Base-by-base conservation (phyloP, 345 rosid species). In the Cardamine occulta region DNA sequence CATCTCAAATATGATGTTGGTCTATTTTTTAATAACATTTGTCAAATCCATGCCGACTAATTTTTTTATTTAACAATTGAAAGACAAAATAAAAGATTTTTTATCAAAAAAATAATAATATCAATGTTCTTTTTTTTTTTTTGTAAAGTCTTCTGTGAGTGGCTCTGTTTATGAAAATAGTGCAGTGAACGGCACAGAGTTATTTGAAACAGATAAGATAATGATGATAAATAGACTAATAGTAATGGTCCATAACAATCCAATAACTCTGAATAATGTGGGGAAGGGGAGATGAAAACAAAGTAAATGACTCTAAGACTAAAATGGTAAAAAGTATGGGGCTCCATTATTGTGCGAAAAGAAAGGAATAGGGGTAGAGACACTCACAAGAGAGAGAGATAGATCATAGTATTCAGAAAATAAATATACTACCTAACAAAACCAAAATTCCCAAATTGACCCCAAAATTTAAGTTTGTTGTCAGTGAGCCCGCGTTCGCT, bases 231-330 rank as follows among this genome's bases (percentile, higher is more conserved):
- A 37, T 10, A 37, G 42, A 37, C 28, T 32, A 15, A 14, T 17
- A 28, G 44, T 45, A 54, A 32, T 55, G 75, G 71, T 70, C 75
- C 75, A 76, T 63, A 70, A 70, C 71, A 70, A 63, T 45, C 66
- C 52, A 68, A 59, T 60, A 59, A 75, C 72, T 74, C 63, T 3
- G 8, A 64, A 63, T 4, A 53, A 42, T 42, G 55, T 53, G 40
- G 63, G 5, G 29, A 10, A 8, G 18, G 21, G 13, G 7, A 44
- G 23, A 7, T 4, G 23, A 23, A 48, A 24, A 24, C 18, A 11
- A 24, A 65, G 66, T 57, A 74, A 51, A 67, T 59, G 54, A 7
- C 68, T 18, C 72, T 56, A 74, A 17, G 0, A 13, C 53, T 39
- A 59, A 49, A 26, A 63, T 6, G 9, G 11, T 6, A 42, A 68